phyloP scores from a whole-genome alignment of 2,329 filamentous ascomycete genomes.

The Xylariaceae sp. region DNA sequence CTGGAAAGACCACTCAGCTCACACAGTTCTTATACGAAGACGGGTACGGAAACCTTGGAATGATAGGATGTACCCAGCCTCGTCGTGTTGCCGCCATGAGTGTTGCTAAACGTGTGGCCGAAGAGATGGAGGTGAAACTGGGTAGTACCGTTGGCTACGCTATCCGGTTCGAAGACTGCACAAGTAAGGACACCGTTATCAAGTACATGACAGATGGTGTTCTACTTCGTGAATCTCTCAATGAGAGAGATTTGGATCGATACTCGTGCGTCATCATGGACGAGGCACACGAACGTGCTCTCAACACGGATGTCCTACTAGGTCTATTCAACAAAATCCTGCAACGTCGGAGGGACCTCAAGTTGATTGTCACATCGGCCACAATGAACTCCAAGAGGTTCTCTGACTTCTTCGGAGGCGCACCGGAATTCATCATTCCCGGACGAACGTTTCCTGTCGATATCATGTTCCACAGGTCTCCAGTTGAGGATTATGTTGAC shows the following conservation, averaged over 20 bases:
- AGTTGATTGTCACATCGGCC: constrained; percentile 94
- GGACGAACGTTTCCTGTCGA: constrained; percentile 96
- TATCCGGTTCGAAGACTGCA: constrained; percentile 97
- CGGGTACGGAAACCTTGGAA: constrained; percentile 78
- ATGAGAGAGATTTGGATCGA: constrained; percentile 85
- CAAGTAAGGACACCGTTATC: constrained; percentile 88
- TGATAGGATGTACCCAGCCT: constrained; percentile 96
- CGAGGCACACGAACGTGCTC: constrained; percentile 91
- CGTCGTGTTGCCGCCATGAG: constrained; percentile 97
- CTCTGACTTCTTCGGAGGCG: constrained; percentile 90
- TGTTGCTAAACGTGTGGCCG: constrained; percentile 93
- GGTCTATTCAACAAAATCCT: constrained; percentile 96
- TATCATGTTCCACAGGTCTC: constrained; percentile 88
- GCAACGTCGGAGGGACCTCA: constrained; percentile 80
- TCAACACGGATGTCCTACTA: constrained; percentile 97
- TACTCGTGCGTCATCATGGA: constrained; percentile 99
- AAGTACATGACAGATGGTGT: constrained; percentile 99
- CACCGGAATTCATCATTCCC: constrained; percentile 93
- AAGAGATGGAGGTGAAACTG: constrained; percentile 94
- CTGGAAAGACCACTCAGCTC: constrained; percentile 94
- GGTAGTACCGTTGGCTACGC: constrained; percentile 90
- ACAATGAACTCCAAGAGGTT: constrained; percentile 98
- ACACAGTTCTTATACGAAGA: constrained; percentile 96
- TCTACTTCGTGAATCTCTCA: constrained; percentile 83
- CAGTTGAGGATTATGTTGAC: constrained; percentile 96